Evolutionary conservation across 2,329 filamentous ascomycete species (phyloP), one percentile per base, ranked within the genome.

Genomic region (Aspergillus neoniger): DNA sequence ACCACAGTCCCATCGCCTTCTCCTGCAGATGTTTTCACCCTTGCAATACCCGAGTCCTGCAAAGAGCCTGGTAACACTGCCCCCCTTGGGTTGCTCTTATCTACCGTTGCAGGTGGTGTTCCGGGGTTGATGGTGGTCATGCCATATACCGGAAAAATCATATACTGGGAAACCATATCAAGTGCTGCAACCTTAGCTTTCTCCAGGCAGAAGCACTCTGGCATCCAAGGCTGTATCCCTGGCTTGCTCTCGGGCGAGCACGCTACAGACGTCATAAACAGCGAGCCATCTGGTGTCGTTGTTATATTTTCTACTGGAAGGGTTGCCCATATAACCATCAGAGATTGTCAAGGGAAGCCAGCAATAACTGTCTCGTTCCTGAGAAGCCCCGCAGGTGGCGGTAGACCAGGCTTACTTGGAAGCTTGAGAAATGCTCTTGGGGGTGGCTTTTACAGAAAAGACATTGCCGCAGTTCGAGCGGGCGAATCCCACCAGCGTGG

Each of bases 161-260:
- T 91, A 48, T 98, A 95, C 76, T 98, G 95, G 92, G 95, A 98
- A 74, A 96, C 92, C 41, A 91, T 98, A 64, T 92, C 94, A 58
- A 92, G 88, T 74, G 92, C 92, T 9, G 91, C 92, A 41, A 92
- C 91, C 0, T 83, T 96, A 58, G 91, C 91, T 64, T 86, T 96
- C 43, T 91, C 94, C 70, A 89, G 90, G 65, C 90, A 96, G 72
- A 90, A 91, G 70, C 88, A 90, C 65, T 89, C 88, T 65, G 91
- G 91, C 15, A 86, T 96, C 15, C 91, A 96, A 70, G 87, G 91
- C 49, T 80, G 81, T 2, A 86, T 96, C 63, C 82, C 86, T 2
- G 89, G 90, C 63, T 83, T 97, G 77, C 86, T 89, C 57, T 90
- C 89, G 0, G 89, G 91, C 49, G 95, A 99, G 76, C 84, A 83